Percentiles rank a stretch among this genome's conserved stretches.
These are phyloP conservation scores for Thalassiosira profunda DNA, from an alignment of 108 stramenopile species.

Conservation along the genomic window DNA sequence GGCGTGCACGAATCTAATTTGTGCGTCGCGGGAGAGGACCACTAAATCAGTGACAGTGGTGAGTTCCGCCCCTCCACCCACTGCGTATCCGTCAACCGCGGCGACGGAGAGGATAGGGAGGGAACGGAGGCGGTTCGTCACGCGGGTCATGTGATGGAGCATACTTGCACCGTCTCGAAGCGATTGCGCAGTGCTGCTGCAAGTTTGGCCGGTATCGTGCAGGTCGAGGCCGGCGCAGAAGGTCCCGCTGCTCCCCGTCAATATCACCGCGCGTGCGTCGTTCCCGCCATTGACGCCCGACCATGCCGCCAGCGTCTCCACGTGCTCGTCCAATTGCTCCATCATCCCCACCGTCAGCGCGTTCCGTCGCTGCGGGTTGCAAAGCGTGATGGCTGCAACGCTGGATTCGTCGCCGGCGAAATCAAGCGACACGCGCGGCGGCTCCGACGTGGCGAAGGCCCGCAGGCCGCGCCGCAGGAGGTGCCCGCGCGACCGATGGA, in stretches of 20 bases:
- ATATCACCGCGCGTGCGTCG: slow-evolving; percentile 27
- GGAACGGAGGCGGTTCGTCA: slow-evolving; percentile 33
- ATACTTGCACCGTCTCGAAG: slow-evolving; percentile 19
- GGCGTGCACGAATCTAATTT: slow-evolving; percentile 41
- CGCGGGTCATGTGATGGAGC: slow-evolving; percentile 30
- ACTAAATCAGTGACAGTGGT: slow-evolving; percentile 41
- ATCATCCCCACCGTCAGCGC: slow-evolving; percentile 43
- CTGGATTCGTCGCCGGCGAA: slow-evolving; percentile 10
- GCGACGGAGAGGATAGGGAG: slow-evolving; percentile 27
- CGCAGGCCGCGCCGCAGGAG: too few relatives aligned
- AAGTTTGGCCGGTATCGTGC: slow-evolving; percentile 3
- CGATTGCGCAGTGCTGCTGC: neutral
- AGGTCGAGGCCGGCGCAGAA: slow-evolving; percentile 49
- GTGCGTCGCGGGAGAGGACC: slow-evolving; percentile 23
- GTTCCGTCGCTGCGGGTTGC: slow-evolving; percentile 38
- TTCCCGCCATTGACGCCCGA: slow-evolving; percentile 5
- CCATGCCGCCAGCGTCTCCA: slow-evolving; percentile 20
- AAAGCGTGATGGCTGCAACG: slow-evolving; percentile 26
- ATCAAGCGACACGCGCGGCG: slow-evolving; percentile 11
- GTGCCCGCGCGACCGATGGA: too few relatives aligned
- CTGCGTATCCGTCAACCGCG: slow-evolving; percentile 37
- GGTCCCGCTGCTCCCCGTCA: slow-evolving; percentile 32
- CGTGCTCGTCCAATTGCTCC: slow-evolving; percentile 32
- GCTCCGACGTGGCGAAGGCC: neutral
- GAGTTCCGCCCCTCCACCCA: slow-evolving; percentile 51